phyloP scores from a whole-genome alignment of 2,329 filamentous ascomycete species.

The Phialophora macrospora region DNA sequence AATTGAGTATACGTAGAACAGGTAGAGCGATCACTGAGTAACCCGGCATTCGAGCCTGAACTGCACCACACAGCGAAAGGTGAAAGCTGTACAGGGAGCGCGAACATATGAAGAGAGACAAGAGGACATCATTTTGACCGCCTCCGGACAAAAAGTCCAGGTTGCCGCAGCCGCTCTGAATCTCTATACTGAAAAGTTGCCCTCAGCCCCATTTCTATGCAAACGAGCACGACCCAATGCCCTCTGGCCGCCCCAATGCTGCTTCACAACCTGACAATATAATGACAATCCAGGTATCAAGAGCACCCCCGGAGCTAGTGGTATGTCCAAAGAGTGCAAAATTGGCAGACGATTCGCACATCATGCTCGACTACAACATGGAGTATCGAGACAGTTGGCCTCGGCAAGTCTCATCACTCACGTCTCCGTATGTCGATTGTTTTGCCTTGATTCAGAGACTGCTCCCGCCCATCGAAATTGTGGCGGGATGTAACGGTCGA shows the following conservation, averaged over 20 bases:
- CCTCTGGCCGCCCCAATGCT: neutral
- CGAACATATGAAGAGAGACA: neutral
- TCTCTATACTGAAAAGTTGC: neutral
- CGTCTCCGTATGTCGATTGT: neutral
- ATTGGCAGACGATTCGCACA: neutral
- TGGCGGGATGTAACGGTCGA: neutral
- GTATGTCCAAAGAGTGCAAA: neutral
- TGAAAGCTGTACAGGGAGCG: too few species aligned
- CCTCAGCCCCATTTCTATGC: neutral
- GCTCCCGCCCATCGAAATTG: neutral
- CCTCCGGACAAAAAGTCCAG: neutral
- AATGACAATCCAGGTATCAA: neutral
- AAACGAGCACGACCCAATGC: neutral
- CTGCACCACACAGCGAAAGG: too few species aligned
- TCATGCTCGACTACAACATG: neutral
- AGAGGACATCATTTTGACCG: neutral
- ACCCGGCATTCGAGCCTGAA: too few species aligned
- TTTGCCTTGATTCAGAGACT: neutral
- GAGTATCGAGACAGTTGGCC: neutral
- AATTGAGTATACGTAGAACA: too few species aligned
- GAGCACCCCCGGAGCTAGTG: neutral
- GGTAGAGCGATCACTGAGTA: too few species aligned
- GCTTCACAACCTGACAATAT: neutral
- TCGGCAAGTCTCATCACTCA: neutral
- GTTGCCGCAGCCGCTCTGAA: neutral